Base-by-base conservation (phyloP, 768 basidiomycete genomes). In the Cystobasidium onofrii region DNA sequence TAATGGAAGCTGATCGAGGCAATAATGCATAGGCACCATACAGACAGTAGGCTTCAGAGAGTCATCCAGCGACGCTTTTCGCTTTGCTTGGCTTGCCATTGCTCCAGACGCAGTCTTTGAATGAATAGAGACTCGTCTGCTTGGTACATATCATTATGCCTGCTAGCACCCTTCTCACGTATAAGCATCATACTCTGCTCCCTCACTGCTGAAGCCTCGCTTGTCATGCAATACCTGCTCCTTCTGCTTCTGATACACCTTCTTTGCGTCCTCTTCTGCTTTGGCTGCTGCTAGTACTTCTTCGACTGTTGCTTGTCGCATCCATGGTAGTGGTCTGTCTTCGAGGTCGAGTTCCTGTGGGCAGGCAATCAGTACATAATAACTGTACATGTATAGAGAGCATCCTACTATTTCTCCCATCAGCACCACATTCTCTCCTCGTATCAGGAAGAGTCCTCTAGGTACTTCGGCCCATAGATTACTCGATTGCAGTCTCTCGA, bases 371-470 rank as follows among this genome's bases (percentile, higher is more conserved):
- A n/a, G n/a, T n/a, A n/a, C n/a, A n/a, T n/a, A n/a, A n/a, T n/a
- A n/a, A n/a, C 63, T 27, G 31, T 17, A 43, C 33, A n/a, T 18
- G 31, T 61, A 61, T 31, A 17, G 4, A 12, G 10, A 12, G 15
- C 7, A 34, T 86, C 91, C 80, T 78, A 95, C 96, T 75, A 99
- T 90, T 85, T 99, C 96, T 43, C 96, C 96, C 25, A 98, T 83
- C 74, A 97, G 83, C 39, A 98, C 96, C 18, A 99, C 96, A 81
- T 99, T 99, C 84, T 99, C 96, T 62, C 96, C 96, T 69, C 96
- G 87, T 77, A 99, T 93, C 76, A 98, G 86, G 82, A 91, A 93
- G 33, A 99, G 86, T 1, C 94, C 95, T 75, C 88, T 86, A 84
- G 88, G 89, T 77, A 86, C 87, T 80, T 98, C 92, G 17, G 92